Evolutionary conservation across 345 rosid species (phyloP), one percentile per base, ranked within the genome.

Genomic region (Kernera saxatilis): DNA sequence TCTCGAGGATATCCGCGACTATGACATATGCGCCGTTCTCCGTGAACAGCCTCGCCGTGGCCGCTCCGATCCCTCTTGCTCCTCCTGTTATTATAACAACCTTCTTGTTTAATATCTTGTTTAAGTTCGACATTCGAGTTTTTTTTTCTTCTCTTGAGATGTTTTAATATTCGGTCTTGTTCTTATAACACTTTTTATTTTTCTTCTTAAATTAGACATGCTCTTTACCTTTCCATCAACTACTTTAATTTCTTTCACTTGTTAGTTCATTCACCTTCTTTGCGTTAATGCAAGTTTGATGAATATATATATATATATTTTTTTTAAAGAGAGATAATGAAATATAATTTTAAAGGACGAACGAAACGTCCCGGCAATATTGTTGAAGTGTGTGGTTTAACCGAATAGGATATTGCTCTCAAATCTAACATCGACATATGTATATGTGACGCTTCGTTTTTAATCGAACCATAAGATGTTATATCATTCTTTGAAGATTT

Each of bases 61-160:
- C 91, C 5, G 91, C 98, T 48, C 96, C 96, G 2, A 88, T 92
- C 15, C 96, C 98, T 76, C 91, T 87, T 33, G 96, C 96, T 21
- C 91, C 98, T 5, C 93, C 98, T 2, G 95, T 90, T 72, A 92
- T 78, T 0, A 90, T 80, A 6, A 85, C 95, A 15, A 88, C 98
- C 77, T 84, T 86, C 14, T 86, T 84, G 19, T 5, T 52, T 72
- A 92, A 69, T 83, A 80, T 86, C 29, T 57, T 65, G 51, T 17
- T 46, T 37, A 14, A 18, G 45, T 18, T 55, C 7, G 29, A 17
- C 78, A 74, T 73, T 46, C 1, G 3, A 51, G 35, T 32, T 37
- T 26, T 36, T 5, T 1, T 13, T 23, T 1, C n/a, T 14, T 64
- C 18, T 49, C 11, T 59, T 37, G 21, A 40, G 27, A 5, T 10